Evolutionary conservation across 495 filamentous ascomycete species (phyloP).

Genomic region (Xylaria sp.): DNA sequence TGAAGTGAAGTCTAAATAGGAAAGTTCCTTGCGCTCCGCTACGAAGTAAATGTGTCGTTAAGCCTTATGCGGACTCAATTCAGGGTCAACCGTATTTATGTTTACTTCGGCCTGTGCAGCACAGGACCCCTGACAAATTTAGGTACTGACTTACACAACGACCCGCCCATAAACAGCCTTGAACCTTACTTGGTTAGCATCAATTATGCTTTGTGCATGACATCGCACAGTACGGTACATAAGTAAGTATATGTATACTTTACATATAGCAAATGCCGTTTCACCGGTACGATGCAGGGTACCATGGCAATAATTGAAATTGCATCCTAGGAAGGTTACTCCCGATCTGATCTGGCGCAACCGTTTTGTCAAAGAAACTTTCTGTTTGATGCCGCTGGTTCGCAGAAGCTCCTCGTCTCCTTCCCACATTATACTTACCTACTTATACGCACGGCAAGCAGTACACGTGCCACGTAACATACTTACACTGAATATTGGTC

Average conservation of each 20-base stretch:
- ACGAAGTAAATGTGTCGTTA: background rate
- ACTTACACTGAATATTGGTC: background rate
- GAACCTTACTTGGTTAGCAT: conserved; percentile 21
- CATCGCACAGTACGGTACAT: too few species aligned
- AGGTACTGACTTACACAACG: background rate
- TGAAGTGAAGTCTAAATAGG: background rate
- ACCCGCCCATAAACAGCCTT: background rate
- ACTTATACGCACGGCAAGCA: background rate
- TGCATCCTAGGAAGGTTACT: background rate
- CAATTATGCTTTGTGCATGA: background rate
- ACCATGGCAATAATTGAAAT: conserved; percentile 7
- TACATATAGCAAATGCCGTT: background rate
- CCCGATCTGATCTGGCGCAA: background rate
- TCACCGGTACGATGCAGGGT: background rate
- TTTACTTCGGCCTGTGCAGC: too few species aligned
- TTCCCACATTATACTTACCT: background rate
- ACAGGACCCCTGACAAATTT: conserved; percentile 18
- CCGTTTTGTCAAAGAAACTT: background rate
- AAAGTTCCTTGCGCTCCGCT: background rate
- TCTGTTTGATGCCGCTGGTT: background rate
- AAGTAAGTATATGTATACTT: too few species aligned
- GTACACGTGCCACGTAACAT: background rate
- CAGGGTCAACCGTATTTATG: background rate
- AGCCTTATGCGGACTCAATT: background rate
- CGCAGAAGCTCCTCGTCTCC: too few species aligned